Evolutionary conservation across 140 eudicot species (phyloP).

Genomic region (Cichorium intybus): DNA sequence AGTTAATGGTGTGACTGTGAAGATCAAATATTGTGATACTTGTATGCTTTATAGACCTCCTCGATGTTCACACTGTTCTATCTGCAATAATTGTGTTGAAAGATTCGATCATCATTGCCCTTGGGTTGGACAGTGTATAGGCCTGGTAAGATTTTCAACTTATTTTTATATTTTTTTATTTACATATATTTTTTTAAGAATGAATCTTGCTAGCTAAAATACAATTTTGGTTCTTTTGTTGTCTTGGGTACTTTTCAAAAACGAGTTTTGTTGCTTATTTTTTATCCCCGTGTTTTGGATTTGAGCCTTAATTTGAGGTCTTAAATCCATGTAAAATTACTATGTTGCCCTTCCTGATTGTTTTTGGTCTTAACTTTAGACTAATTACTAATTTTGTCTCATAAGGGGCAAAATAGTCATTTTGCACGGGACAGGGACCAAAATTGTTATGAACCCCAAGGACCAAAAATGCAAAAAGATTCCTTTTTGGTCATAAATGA

Average conservation of each 20-base stretch:
- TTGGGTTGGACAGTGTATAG: constrained; percentile 99
- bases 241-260: neutral
- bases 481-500: no score
- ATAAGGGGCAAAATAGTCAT: neutral
- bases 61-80: constrained; percentile 98
- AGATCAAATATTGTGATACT: constrained; percentile 95
- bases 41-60: constrained; percentile 99
- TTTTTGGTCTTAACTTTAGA: neutral
- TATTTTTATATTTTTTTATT: neutral
- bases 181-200: neutral
- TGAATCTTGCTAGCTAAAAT: neutral
- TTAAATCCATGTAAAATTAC: neutral
- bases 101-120: constrained; percentile 99
- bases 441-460: neutral
- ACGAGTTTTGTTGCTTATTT: neutral
- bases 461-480: no score
- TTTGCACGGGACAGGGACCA: neutral
- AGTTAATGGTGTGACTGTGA: constrained; percentile 88
- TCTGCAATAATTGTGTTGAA: constrained; percentile 97
- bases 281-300: no score
- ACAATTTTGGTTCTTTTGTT: neutral
- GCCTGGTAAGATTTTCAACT: constrained; percentile 62
- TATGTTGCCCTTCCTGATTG: neutral
- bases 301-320: neutral
- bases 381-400: neutral